Evolutionary conservation across 2,329 filamentous ascomycete genomes (phyloP).

Genomic region (Madurella fahalii): DNA sequence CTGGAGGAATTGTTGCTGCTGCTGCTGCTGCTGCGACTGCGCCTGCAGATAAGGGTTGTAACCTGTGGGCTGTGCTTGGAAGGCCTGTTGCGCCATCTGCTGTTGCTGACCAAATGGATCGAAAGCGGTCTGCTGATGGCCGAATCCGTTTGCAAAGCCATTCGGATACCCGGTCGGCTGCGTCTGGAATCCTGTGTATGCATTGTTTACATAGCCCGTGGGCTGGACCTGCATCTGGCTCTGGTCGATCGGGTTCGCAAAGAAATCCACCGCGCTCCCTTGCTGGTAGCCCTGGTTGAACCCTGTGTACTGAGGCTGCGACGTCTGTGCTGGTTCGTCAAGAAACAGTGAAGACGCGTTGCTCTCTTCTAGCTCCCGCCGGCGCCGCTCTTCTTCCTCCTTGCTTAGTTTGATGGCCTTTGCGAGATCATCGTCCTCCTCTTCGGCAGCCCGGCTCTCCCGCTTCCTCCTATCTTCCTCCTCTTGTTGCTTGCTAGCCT

Average conservation of each 20-base stretch:
- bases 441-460: constrained; percentile 52
- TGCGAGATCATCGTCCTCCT: constrained; percentile 80
- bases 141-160: constrained; percentile 60
- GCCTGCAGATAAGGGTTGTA: constrained; percentile 35
- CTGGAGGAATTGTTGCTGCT: constrained; percentile 29
- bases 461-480: constrained; percentile 82
- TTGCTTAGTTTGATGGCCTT: constrained; percentile 95
- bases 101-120: constrained; percentile 64
- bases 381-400: constrained; percentile 87
- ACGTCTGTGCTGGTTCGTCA: constrained; percentile 60
- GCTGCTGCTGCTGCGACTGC: constrained; percentile 46
- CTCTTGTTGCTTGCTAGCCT: constrained; percentile 92
- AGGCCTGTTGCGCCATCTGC: constrained; percentile 38
- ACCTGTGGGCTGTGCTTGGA: constrained; percentile 43
- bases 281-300: constrained; percentile 98
- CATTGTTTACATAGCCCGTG: constrained; percentile 64
- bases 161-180: constrained; percentile 38
- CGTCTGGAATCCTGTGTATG: constrained; percentile 50
- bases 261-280: constrained; percentile 93
- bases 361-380: constrained; percentile 78
- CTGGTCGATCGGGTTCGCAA: constrained; percentile 88
- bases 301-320: constrained; percentile 76
- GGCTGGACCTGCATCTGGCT: constrained; percentile 73
- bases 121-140: constrained; percentile 61
- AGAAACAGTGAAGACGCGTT: constrained; percentile 89